Base-by-base conservation (phyloP, 2,329 filamentous ascomycete genomes). In the Raffaelea ambrosiae region DNA sequence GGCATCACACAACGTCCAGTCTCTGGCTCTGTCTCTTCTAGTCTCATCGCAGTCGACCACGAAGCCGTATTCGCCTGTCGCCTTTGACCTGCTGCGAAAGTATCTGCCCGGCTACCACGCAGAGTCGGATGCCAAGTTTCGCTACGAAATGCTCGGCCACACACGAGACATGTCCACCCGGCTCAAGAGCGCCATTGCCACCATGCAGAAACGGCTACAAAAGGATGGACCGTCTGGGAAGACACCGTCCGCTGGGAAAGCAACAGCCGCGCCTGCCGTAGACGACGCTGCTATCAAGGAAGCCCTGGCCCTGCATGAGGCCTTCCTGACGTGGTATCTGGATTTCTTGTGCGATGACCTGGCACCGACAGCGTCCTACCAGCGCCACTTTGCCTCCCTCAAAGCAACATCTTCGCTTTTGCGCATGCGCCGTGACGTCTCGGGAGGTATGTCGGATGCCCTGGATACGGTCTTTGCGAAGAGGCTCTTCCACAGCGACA, bases 71-170 rank as follows among this genome's bases (percentile, higher is more conserved):
- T 83, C 83, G 0, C 58, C 66, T 0, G 72, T 69, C 10, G 75
- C 83, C 0, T 70, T 96, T 3, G 62, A 66, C 3, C 72, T 84
- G 13, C 68, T 97, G 3, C 73, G 73, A 46, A 71, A 68, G 31
- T 80, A 87, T 50, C 66, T 97, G 3, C 73, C 77, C 1, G 76
- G 83, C 16, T 80, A 91, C 53, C 84, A 94, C 60, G 80, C 88
- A 3, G 90, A 96, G 53, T 81, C 86, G 0, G 89, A 96, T 60
- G 83, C 91, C 5, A 88, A 91, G 57, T 85, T 90, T 54, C 81
- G 93, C 48, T 84, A 90, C 49, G 88, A 95, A 55, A 73, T 94
- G 2, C 73, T 91, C 22, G 81, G 81, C 21, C 77, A 86, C 52
- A 80, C 84, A 3, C 83, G 87, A 52, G 82, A 83, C 56, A 79